Base-by-base conservation (phyloP, 169 alveolate species). In the Cryptosporidium sp. region DNA sequence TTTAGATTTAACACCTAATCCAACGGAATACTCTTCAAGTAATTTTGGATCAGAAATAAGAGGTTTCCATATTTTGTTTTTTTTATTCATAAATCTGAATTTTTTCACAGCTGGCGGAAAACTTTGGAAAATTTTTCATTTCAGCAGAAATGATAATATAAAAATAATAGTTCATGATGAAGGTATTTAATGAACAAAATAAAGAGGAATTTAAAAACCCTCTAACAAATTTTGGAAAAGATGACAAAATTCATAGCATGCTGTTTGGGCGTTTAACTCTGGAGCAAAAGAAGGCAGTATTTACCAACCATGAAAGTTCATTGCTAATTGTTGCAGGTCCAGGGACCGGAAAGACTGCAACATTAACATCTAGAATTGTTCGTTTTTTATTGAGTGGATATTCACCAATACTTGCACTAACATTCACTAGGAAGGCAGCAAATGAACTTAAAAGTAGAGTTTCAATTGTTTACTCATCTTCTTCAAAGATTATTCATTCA, bases 321-420 rank as follows among this genome's bases (percentile, higher is more conserved):
- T 69, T 93, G 62, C 69, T 92, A 31, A 94, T 94, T 18, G 91
- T 93, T 3, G 97, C 97, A 2, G 95, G 95, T 5, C 96, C 97
- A 67, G 97, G 97, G 18, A 89, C 95, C 8, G 97, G 97, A 0
- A 95, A 95, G 85, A 95, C 97, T 14, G 91, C 87, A 61, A 93
- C 94, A 37, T 84, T 95, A 80, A 93, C 95, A 3, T 91, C 93
- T 31, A 93, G 95, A 85, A 91, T 95, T 3, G 92, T 94, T 31
- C 92, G 87, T 65, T 91, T 95, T 85, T 75, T 95, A 23, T 52
- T 91, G 23, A 44, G 37, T 37, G 92, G 87, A 14, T 39, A 84
- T 31, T 72, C 87, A 39, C 95, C 95, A 18, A 70, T 93, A 37
- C 73, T 91, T 16, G 94, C 93, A 42, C 26, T 92, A 39, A 93